Conservation (phyloP, 129 eudicot genomes). For the Erigeron canadensis region DNA sequence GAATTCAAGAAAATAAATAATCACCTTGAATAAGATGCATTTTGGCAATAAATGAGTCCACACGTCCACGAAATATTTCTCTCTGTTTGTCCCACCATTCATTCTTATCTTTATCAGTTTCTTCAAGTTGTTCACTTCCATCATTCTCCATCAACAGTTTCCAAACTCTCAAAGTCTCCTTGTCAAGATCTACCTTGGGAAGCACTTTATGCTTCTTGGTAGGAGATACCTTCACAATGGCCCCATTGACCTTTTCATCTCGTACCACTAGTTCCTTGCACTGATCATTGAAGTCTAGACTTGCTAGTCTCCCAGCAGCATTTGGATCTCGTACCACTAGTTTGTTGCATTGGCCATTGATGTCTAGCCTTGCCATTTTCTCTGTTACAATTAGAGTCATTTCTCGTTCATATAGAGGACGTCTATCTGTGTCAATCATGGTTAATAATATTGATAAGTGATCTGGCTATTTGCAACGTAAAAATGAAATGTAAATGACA, state of each 20-base stretch:
- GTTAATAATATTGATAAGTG: slow-evolving; percentile 6
- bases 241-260: slow-evolving; percentile 14
- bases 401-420: slow-evolving; percentile 10
- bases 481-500: slow-evolving; percentile 12
- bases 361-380: slow-evolving; percentile 29
- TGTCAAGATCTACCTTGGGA: slow-evolving; percentile 47
- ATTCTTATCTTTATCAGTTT: slow-evolving; percentile 34
- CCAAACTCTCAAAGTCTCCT: slow-evolving; percentile 46
- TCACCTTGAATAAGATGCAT: slow-evolving; percentile 64
- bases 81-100: slow-evolving; percentile 53
- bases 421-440: slow-evolving; percentile 31
- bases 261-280: slow-evolving; percentile 34
- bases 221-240: slow-evolving; percentile 29
- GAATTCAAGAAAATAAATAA: slow-evolving; percentile 9
- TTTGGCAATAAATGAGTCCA: slow-evolving; percentile 38
- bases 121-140: slow-evolving; percentile 38
- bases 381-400: not conserved
- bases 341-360: slow-evolving; percentile 32
- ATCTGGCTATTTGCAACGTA: not conserved
- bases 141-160: slow-evolving; percentile 40
- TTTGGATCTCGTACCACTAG: slow-evolving; percentile 25
- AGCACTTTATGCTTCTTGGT: slow-evolving; percentile 29
- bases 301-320: not conserved
- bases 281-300: slow-evolving; percentile 18
- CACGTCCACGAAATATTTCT: slow-evolving; percentile 31